These are phyloP conservation scores for Fusarium sp. DNA, from an alignment of 2,329 filamentous ascomycete species.

Conservation along the genomic window DNA sequence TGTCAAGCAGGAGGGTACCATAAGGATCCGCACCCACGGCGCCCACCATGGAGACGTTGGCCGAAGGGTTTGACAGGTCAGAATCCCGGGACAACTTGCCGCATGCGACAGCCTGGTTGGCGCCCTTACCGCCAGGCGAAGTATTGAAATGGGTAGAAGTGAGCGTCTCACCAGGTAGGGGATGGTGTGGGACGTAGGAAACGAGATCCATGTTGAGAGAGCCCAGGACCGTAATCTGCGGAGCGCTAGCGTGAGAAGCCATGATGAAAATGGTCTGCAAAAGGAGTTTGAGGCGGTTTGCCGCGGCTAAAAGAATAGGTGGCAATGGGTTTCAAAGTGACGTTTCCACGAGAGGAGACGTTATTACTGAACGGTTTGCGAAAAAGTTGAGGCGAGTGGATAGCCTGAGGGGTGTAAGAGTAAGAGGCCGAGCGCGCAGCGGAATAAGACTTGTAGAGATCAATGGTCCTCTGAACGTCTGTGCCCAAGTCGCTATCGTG, in stretches of 20 bases:
- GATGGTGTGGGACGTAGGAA: conserved; percentile 85
- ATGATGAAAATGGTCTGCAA: conserved; percentile 25
- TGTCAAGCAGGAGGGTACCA: conserved; percentile 67
- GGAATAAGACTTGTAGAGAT: background rate
- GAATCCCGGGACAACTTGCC: conserved; percentile 77
- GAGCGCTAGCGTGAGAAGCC: conserved; percentile 42
- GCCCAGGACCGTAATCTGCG: conserved; percentile 82
- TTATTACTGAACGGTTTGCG: conserved; percentile 5
- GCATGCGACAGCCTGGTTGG: conserved; percentile 93
- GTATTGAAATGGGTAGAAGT: conserved; percentile 81
- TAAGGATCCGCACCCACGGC: conserved; percentile 78
- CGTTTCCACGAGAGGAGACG: conserved; percentile 4
- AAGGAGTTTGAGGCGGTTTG: background rate
- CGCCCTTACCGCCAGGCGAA: conserved; percentile 91
- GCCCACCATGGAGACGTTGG: conserved; percentile 75
- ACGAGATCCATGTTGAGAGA: conserved; percentile 97
- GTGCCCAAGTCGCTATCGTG: background rate
- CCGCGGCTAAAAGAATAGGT: background rate
- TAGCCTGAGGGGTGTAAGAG: background rate
- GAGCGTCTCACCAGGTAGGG: conserved; percentile 86
- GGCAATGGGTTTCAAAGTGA: background rate
- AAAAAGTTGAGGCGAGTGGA: conserved; percentile 7
- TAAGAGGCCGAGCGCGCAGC: background rate
- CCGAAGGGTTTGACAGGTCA: conserved; percentile 50
- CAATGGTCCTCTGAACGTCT: background rate